A percentile compares a stretch with the other conserved stretches of the same genome.
phyloP scores from a whole-genome alignment of 2,329 filamentous ascomycete species.

The Ophiostoma ulmi region DNA sequence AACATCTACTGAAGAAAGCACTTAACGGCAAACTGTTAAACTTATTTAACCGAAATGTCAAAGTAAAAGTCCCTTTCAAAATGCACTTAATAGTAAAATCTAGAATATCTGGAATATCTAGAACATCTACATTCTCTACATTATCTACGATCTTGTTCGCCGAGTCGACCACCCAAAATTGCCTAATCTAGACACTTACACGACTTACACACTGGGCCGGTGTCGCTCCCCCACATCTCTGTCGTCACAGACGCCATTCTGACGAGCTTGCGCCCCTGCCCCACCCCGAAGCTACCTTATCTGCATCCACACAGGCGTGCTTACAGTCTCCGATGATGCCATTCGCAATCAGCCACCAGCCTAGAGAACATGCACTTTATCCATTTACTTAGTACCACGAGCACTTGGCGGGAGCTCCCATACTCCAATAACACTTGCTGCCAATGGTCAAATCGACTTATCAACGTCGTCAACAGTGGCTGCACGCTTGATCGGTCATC shows the following conservation, averaged over 20 bases:
- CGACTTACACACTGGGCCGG: background rate
- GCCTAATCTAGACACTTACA: conserved; percentile 11
- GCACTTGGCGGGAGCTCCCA: background rate
- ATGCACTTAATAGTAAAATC: background rate
- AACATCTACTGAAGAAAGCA: too few relatives aligned
- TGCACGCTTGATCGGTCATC: background rate
- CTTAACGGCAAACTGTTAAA: background rate
- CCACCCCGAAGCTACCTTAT: conserved; percentile 10
- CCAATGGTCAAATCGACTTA: background rate
- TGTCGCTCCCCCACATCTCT: conserved; percentile 9
- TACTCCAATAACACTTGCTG: background rate
- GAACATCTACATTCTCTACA: too few relatives aligned
- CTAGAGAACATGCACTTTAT: background rate
- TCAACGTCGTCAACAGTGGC: background rate
- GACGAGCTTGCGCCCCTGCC: conserved; percentile 1
- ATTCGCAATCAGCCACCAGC: background rate
- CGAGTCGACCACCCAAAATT: background rate
- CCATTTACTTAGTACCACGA: background rate
- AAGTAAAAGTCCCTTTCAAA: background rate
- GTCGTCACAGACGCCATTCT: conserved; percentile 15
- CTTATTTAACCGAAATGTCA: too few relatives aligned
- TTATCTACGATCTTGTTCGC: too few relatives aligned
- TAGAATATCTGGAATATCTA: too few relatives aligned
- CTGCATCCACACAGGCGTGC: conserved; percentile 3
- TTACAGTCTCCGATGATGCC: conserved; percentile 6